Evolutionary conservation across 176 grass and related monocot genomes (phyloP), one percentile per base, ranked within the genome.

Genomic region (Bothriochloa decipiens): DNA sequence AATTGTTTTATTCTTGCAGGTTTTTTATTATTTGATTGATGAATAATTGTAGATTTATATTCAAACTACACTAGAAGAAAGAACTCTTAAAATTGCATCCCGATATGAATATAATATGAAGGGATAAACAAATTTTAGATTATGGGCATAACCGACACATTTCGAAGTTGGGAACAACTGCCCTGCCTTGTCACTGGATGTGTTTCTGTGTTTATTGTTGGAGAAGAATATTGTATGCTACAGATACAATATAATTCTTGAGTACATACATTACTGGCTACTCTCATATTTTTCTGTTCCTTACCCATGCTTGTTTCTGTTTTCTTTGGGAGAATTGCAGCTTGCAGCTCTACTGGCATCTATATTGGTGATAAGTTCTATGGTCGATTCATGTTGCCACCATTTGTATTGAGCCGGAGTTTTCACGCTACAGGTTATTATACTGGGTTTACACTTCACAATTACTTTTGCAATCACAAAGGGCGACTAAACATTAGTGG

Each of bases 361-460:
- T 81, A 83, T 83, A 43, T 83, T 64, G 65, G 74, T 72, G 50
- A 78, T 86, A 90, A 81, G 76, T 55, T 47, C 81, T 81, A 78
- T 78, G 77, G 33, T 49, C 50, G 63, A 71, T 81, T 87, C 22
- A 68, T 70, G 49, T 57, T 82, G 43, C 36, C 40, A 82, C 85
- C 78, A 76, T 86, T 86, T 88, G 70, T 49, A 25, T 40, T 63
- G 65, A 90, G 75, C 82, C 88, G 87, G 53, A 84, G 47, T 39
- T 97, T 97, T 84, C 95, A 93, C 83, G 89, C 95, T 58, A 97
- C 95, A 90, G 95, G 95, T 97, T 85, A 73, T 72, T 83, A 64
- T 84, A 64, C 40, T 85, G 1, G n/a, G 62, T 84, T 64, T 83
- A 43, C 14, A 68, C 29, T 57, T 72, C 76, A 33, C 42, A 50